Evolutionary conservation across 768 basidiomycete species (phyloP).

Genomic region (Paxillus involutus): DNA sequence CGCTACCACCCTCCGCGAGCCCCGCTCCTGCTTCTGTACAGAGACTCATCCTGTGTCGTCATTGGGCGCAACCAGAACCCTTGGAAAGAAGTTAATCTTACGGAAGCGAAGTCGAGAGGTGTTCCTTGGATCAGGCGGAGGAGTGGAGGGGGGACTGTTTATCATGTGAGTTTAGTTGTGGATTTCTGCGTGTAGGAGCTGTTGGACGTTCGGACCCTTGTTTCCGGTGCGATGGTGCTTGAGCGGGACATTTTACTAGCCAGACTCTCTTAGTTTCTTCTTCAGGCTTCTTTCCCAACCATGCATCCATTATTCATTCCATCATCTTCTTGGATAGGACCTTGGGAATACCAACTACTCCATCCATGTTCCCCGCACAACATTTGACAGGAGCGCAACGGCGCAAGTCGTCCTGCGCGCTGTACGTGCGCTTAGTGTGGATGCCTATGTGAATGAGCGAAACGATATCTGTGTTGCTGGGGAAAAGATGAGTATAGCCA

Average conservation of each 20-base stretch:
- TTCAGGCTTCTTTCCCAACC: not conserved
- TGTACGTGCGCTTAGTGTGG: conserved; percentile 70
- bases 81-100: conserved; percentile 93
- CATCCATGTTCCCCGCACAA: conserved; percentile 78
- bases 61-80: conserved; percentile 98
- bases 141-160: conserved; percentile 95
- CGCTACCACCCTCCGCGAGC: conserved; percentile 64
- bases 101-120: conserved; percentile 45
- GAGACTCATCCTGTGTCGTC: conserved; percentile 85
- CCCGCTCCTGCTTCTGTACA: conserved; percentile 84
- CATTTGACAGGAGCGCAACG: conserved; percentile 79
- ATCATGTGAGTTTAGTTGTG: conserved; percentile 64
- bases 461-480: conserved; percentile 87
- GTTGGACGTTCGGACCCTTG: too few relatives aligned
- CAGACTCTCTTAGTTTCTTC: not conserved
- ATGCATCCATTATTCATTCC: not conserved
- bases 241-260: too few relatives aligned
- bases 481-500: conserved; percentile 77
- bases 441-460: conserved; percentile 81
- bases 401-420: conserved; percentile 78
- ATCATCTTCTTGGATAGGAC: conserved; percentile 56
- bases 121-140: conserved; percentile 82
- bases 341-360: conserved; percentile 97
- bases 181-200: not conserved
- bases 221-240: too few relatives aligned